A percentile compares a stretch with the other conserved stretches of the same genome.
phyloP scores from a whole-genome alignment of 2,329 filamentous ascomycete species.

The Alternaria ethzedia region DNA sequence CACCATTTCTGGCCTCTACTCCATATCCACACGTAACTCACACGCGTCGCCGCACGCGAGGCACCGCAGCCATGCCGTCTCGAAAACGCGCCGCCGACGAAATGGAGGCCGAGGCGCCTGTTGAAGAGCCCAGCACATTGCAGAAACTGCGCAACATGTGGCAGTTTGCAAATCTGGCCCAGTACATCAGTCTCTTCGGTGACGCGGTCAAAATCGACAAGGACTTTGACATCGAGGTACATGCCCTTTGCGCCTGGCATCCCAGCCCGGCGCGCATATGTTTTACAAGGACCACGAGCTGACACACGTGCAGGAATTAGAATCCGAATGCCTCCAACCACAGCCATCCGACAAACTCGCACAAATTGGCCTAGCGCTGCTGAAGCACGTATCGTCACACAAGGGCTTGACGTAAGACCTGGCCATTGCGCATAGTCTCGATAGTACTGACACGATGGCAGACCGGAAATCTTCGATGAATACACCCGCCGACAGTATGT shows the following conservation, averaged over 20 bases:
- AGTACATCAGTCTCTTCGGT: conserved; percentile 93
- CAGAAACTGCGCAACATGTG: conserved; percentile 83
- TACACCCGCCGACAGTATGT: conserved; percentile 89
- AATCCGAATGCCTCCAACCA: conserved; percentile 84
- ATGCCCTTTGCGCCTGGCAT: conserved; percentile 27
- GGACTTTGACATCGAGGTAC: conserved; percentile 87
- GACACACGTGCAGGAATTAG: conserved; percentile 71
- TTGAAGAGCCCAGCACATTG: conserved; percentile 56
- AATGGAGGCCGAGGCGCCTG: conserved; percentile 58
- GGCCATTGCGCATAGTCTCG: neutral
- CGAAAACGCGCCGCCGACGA: conserved; percentile 56
- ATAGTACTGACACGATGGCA: conserved; percentile 49
- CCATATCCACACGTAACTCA: neutral
- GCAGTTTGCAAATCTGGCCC: conserved; percentile 93
- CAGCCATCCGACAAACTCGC: conserved; percentile 73
- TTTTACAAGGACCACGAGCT: conserved; percentile 29
- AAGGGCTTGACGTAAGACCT: conserved; percentile 81
- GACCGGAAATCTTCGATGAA: conserved; percentile 87
- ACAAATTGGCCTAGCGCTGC: conserved; percentile 82
- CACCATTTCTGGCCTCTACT: neutral
- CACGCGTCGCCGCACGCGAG: conserved; percentile 45
- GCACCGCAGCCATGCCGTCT: conserved; percentile 42
- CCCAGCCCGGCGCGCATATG: conserved; percentile 17
- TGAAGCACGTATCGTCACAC: conserved; percentile 94
- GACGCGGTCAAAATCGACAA: conserved; percentile 88